These are phyloP conservation scores for Peribolospora kevripleyi DNA, from an alignment of 768 basidiomycete genomes.

Conservation along the genomic window DNA sequence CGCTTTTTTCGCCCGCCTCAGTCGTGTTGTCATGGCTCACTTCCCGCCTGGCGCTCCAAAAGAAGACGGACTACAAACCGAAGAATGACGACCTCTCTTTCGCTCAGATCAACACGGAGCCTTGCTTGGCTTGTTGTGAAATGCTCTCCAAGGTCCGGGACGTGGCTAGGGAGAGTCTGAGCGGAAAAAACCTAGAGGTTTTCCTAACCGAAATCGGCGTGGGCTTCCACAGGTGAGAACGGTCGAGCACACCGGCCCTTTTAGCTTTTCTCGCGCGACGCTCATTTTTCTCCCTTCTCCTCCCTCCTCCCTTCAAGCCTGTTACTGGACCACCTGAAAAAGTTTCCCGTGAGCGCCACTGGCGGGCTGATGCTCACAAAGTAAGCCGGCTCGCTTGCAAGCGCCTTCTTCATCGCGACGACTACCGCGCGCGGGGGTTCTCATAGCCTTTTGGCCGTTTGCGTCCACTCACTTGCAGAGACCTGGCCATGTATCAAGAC, in stretches of 20 bases:
- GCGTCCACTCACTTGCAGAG: constrained; percentile 28
- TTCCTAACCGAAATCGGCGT: constrained; percentile 86
- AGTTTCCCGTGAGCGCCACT: constrained; percentile 87
- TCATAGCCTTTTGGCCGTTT: neutral
- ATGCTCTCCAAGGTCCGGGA: constrained; percentile 58
- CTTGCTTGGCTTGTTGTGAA: constrained; percentile 66
- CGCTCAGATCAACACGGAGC: constrained; percentile 80
- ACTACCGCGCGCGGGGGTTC: neutral
- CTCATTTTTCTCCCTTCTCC: neutral
- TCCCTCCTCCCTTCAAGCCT: constrained; percentile 28
- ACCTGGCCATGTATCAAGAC: constrained; percentile 91
- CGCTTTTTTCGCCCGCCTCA: constrained; percentile 15
- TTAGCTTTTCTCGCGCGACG: neutral
- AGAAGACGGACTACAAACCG: constrained; percentile 89
- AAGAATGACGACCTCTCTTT: constrained; percentile 88
- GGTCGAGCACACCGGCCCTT: neutral
- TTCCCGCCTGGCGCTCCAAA: constrained; percentile 62
- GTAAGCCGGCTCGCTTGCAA: constrained; percentile 24
- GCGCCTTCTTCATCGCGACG: too few relatives aligned
- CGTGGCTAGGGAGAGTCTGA: constrained; percentile 45
- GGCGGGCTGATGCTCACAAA: constrained; percentile 97
- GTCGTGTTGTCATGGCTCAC: constrained; percentile 52
- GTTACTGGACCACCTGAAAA: constrained; percentile 77
- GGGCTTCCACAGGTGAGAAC: constrained; percentile 56
- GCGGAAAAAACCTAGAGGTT: constrained; percentile 74